Base-by-base conservation (phyloP, 371 early-diverging fungal species). In the Actinomortierella ambigua region DNA sequence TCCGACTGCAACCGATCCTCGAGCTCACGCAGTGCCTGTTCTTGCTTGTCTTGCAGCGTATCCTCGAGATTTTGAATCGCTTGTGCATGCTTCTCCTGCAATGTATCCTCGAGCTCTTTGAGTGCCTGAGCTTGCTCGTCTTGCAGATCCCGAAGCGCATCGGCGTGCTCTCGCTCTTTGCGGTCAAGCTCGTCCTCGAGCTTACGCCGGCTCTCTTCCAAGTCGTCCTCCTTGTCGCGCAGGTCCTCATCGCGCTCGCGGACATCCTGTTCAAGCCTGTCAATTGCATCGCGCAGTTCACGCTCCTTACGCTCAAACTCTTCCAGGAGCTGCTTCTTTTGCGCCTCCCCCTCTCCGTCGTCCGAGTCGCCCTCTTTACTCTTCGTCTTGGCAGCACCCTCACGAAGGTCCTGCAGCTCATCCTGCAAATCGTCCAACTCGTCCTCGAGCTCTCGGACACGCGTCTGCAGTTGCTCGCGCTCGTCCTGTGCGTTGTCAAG, bases 401-500 rank as follows among this genome's bases (percentile, higher is more conserved):
- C 59, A 11, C 8, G 47, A 47, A 20, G 44, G 28, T 40, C 40
- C 3, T 24, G 5, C 57, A 29, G 15, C 39, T 48, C 23, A 22
- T 23, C 27, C 23, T 27, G 17, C 8, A 48, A 29, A 14, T 66
- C 73, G 1, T 63, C 60, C 27, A 71, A 9, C 23, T 63, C 75
- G 2, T 44, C 44, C 50, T 73, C 75, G 50, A 73, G 44, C 24
- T 67, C 75, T 9, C 46, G 67, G n/a, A 73, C 57, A 57, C 66
- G 66, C 51, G 50, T 67, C 39, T 63, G 67, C 17, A 67, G 55
- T 9, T 60, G 55, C 6, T 49, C 7, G 0, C 54, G 41, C n/a
- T 73, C 75, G 23, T 73, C 75, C 39, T 59, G 59, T 8, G 64
- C 66, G 6, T 48, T 50, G 3, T 73, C 75, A 1, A 73, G 47